These are phyloP conservation scores for Colletotrichum tropicicola DNA, from an alignment of 2,329 filamentous ascomycete species.

Conservation along the genomic window DNA sequence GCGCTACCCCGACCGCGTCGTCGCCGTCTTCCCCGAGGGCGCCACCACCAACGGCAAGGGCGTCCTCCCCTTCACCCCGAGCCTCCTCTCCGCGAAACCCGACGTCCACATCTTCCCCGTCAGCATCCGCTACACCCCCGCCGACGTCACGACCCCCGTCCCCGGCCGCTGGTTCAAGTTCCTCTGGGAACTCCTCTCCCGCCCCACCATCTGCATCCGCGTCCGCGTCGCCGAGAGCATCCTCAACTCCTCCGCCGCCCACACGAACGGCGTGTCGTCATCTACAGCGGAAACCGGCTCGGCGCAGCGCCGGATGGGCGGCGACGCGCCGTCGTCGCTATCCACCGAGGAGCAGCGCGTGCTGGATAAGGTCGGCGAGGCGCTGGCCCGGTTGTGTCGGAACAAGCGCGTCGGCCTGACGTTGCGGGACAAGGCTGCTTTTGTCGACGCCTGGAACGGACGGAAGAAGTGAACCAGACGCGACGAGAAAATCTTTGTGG, in stretches of 20 bases:
- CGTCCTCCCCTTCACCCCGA: constrained; percentile 84
- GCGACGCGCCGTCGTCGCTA: constrained; percentile 37
- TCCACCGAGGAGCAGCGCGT: constrained; percentile 72
- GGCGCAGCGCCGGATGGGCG: constrained; percentile 39
- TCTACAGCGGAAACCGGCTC: constrained; percentile 36
- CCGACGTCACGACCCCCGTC: constrained; percentile 90
- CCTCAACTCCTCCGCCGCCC: constrained; percentile 55
- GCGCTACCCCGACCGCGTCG: constrained; percentile 76
- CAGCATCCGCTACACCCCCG: constrained; percentile 86
- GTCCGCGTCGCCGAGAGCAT: constrained; percentile 88
- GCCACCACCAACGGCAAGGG: constrained; percentile 94
- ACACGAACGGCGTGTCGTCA: constrained; percentile 44
- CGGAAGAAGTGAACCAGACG: constrained; percentile 38
- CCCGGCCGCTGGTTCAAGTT: constrained; percentile 78
- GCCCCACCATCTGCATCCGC: constrained; percentile 87
- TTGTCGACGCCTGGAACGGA: constrained; percentile 73
- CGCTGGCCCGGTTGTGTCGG: constrained; percentile 84
- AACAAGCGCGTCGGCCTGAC: constrained; percentile 91
- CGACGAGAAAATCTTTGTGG: neutral
- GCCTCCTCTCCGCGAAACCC: constrained; percentile 73
- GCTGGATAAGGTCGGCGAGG: constrained; percentile 83
- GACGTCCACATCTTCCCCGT: constrained; percentile 87
- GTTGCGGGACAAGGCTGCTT: constrained; percentile 82
- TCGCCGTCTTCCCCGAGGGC: constrained; percentile 93
- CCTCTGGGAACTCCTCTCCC: constrained; percentile 85